phyloP scores from a whole-genome alignment of 2,329 filamentous ascomycete species.

The Cladosporium sp. region DNA sequence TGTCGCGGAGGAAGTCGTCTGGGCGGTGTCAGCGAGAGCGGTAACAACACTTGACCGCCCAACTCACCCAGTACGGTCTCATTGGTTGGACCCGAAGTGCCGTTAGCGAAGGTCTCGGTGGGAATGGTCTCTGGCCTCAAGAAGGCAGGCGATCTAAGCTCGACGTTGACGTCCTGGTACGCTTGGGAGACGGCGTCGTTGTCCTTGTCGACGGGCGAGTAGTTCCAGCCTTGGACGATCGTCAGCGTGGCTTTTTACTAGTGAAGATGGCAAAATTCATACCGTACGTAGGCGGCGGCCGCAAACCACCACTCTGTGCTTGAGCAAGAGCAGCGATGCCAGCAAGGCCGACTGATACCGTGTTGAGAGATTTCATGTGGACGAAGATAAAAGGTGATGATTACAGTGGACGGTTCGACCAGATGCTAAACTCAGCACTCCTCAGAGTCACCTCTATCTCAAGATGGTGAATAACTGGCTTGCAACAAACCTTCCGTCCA shows the following conservation, averaged over 20 bases:
- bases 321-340: background rate
- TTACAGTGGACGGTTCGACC: background rate
- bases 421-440: background rate
- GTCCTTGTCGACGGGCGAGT: constrained; percentile 5
- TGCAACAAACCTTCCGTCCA: no score
- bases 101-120: constrained; percentile 15
- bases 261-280: background rate
- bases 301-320: constrained; percentile 5
- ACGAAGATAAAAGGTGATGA: background rate
- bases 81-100: constrained; percentile 19
- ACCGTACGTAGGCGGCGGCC: constrained; percentile 7
- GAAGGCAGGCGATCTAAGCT: constrained; percentile 20
- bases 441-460: background rate
- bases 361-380: background rate
- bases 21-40: background rate
- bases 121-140: constrained; percentile 16
- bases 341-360: background rate
- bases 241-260: background rate
- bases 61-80: constrained; percentile 15
- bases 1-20: constrained; percentile 16
- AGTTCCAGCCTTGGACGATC: constrained; percentile 1
- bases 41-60: background rate
- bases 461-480: no score
- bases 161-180: constrained; percentile 18
- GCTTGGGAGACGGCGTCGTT: constrained; percentile 2